phyloP scores from a whole-genome alignment of 768 basidiomycete genomes.

The Ramaria sp. region DNA sequence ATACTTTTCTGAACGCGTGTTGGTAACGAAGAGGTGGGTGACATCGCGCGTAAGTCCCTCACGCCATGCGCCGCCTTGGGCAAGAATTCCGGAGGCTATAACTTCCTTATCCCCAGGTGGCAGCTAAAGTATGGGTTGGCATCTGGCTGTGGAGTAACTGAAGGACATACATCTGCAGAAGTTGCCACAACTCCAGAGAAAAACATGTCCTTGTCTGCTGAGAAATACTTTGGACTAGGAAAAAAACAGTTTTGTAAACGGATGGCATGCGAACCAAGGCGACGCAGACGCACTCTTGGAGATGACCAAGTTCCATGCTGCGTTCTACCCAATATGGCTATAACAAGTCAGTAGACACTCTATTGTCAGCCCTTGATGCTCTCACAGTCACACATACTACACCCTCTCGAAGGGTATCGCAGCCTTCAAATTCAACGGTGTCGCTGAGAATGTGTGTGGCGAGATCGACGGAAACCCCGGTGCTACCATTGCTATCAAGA shows the following conservation, averaged over 20 bases:
- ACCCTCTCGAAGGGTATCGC: constrained; percentile 28
- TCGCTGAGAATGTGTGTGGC: constrained; percentile 49
- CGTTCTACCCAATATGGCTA: constrained; percentile 64
- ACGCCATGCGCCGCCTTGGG: constrained; percentile 78
- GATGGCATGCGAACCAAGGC: neutral
- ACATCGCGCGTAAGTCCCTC: constrained; percentile 69
- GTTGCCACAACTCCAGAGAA: constrained; percentile 79
- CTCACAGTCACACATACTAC: constrained; percentile 29
- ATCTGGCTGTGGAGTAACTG: neutral
- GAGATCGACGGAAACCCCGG: constrained; percentile 20
- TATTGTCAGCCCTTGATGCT: constrained; percentile 2
- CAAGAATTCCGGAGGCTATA: constrained; percentile 58
- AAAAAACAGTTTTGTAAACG: neutral
- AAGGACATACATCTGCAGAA: constrained; percentile 44
- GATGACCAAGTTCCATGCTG: constrained; percentile 42
- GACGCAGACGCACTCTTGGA: constrained; percentile 42
- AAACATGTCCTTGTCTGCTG: constrained; percentile 63
- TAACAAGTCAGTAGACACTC: constrained; percentile 9
- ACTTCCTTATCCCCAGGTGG: constrained; percentile 57
- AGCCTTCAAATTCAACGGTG: constrained; percentile 44
- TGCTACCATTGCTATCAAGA: constrained; percentile 44
- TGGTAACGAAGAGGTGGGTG: constrained; percentile 72
- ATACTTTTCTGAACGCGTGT: constrained; percentile 39
- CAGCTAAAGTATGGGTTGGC: constrained; percentile 27
- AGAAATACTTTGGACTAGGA: constrained; percentile 48